These are phyloP conservation scores for Pisolithus sp. DNA, from an alignment of 768 basidiomycete genomes.

Conservation along the genomic window DNA sequence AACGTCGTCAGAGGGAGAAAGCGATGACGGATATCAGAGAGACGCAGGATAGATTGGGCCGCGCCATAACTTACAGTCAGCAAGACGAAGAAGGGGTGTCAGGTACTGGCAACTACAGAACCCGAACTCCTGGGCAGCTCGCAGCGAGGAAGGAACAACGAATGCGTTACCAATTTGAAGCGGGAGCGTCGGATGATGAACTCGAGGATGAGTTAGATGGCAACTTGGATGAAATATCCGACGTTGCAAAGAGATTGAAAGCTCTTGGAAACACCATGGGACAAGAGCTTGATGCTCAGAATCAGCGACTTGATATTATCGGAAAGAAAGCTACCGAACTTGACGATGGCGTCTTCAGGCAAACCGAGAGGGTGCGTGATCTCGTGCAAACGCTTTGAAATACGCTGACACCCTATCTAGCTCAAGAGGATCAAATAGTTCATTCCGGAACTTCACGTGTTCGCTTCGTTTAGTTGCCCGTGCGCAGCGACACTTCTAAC, in stretches of 20 bases:
- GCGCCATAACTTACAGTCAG: constrained; percentile 58
- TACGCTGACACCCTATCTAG: constrained; percentile 27
- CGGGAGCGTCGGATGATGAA: constrained; percentile 86
- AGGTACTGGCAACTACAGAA: constrained; percentile 33
- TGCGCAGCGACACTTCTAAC: neutral
- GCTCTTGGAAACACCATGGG: constrained; percentile 77
- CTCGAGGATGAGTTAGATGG: constrained; percentile 90
- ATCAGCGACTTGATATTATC: constrained; percentile 68
- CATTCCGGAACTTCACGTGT: too few relatives aligned
- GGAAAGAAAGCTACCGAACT: constrained; percentile 70
- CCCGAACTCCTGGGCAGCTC: constrained; percentile 46
- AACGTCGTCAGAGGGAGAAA: constrained; percentile 76
- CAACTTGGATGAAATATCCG: constrained; percentile 82
- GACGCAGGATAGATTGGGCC: constrained; percentile 78
- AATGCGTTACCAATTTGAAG: constrained; percentile 87
- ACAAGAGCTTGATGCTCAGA: constrained; percentile 85
- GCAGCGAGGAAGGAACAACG: constrained; percentile 60
- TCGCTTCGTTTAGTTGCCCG: neutral
- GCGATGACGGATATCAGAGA: constrained; percentile 83
- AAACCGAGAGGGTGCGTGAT: constrained; percentile 68
- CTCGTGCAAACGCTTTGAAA: too few relatives aligned
- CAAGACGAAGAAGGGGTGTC: constrained; percentile 35
- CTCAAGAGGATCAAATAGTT: constrained; percentile 57
- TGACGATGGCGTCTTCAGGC: constrained; percentile 70
- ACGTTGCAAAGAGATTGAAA: constrained; percentile 71